phyloP scores from a whole-genome alignment of 768 basidiomycete genomes.

The Tubosaeta brunneosetosa region DNA sequence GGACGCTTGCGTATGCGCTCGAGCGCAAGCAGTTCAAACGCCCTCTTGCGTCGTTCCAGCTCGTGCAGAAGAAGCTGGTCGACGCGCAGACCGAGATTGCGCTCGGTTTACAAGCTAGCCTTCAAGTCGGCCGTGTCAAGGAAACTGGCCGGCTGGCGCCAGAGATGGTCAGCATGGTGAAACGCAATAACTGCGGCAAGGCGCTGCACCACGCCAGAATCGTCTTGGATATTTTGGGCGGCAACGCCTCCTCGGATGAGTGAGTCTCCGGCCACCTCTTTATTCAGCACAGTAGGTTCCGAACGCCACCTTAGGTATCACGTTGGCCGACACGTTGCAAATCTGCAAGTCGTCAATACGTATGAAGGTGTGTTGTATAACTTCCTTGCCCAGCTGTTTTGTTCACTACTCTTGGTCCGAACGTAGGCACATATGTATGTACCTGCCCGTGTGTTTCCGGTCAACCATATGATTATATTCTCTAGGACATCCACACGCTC shows the following conservation, averaged over 20 bases:
- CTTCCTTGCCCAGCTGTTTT: neutral
- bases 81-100: slow-evolving; percentile 87
- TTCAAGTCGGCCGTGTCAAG: slow-evolving; percentile 85
- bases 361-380: slow-evolving; percentile 66
- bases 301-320: slow-evolving; percentile 57
- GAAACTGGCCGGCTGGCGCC: slow-evolving; percentile 68
- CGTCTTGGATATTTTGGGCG: slow-evolving; percentile 87
- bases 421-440: slow-evolving; percentile 56
- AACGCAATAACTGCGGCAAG: slow-evolving; percentile 95
- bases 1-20: slow-evolving; percentile 77
- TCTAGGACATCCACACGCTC: slow-evolving; percentile 84
- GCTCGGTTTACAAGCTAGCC: slow-evolving; percentile 68
- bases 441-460: neutral
- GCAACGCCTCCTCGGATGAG: slow-evolving; percentile 93
- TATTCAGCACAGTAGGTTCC: neutral
- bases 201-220: slow-evolving; percentile 78
- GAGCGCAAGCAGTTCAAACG: slow-evolving; percentile 88
- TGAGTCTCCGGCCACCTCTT: slow-evolving; percentile 32
- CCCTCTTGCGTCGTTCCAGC: slow-evolving; percentile 91
- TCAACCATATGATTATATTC: slow-evolving; percentile 7
- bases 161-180: slow-evolving; percentile 93
- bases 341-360: slow-evolving; percentile 93
- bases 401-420: slow-evolving; percentile 2
- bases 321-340: slow-evolving; percentile 91
- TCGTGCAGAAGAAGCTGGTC: slow-evolving; percentile 96